These are phyloP conservation scores for Ceratobasidium theobromae DNA, from an alignment of 1,284 basidiomycete species.

Conservation along the genomic window DNA sequence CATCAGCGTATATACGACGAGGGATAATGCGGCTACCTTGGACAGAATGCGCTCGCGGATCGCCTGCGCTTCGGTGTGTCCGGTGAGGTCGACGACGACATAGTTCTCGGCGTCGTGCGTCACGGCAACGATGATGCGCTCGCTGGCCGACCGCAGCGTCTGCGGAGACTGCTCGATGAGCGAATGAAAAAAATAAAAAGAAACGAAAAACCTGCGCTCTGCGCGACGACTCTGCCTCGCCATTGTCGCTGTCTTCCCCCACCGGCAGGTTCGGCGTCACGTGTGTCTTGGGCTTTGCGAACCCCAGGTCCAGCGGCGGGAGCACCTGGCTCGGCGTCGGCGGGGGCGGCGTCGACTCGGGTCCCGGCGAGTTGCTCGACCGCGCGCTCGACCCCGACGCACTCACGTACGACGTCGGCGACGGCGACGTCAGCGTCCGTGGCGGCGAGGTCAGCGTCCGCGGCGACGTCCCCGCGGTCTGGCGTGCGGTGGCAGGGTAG, in stretches of 20 bases:
- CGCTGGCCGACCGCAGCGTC: slow-evolving; percentile 35
- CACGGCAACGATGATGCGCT: slow-evolving; percentile 66
- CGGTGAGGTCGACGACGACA: slow-evolving; percentile 74
- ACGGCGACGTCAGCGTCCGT: slow-evolving; percentile 9
- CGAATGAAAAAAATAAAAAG: neutral
- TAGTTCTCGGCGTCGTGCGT: slow-evolving; percentile 82
- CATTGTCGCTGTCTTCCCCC: slow-evolving; percentile 23
- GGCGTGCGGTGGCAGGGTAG: neutral
- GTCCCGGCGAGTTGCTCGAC: slow-evolving; percentile 22
- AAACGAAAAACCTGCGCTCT: neutral
- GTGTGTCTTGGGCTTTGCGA: slow-evolving; percentile 7
- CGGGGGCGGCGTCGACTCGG: slow-evolving; percentile 11
- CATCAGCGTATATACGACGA: neutral
- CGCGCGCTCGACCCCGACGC: slow-evolving; percentile 10
- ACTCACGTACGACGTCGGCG: slow-evolving; percentile 12
- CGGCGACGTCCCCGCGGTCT: slow-evolving; percentile 10
- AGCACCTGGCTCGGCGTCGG: slow-evolving; percentile 19
- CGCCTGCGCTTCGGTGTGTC: slow-evolving; percentile 64
- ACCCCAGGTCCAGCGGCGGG: slow-evolving; percentile 4
- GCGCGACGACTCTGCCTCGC: slow-evolving; percentile 9
- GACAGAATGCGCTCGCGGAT: slow-evolving; percentile 84
- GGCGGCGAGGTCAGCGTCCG: neutral
- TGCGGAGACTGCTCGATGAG: too few species aligned
- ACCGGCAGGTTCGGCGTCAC: slow-evolving; percentile 21
- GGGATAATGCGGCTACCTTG: slow-evolving; percentile 56